These are phyloP conservation scores for Polysphondylium violaceum DNA, from an alignment of 78 protist genomes.

Conservation along the genomic window DNA sequence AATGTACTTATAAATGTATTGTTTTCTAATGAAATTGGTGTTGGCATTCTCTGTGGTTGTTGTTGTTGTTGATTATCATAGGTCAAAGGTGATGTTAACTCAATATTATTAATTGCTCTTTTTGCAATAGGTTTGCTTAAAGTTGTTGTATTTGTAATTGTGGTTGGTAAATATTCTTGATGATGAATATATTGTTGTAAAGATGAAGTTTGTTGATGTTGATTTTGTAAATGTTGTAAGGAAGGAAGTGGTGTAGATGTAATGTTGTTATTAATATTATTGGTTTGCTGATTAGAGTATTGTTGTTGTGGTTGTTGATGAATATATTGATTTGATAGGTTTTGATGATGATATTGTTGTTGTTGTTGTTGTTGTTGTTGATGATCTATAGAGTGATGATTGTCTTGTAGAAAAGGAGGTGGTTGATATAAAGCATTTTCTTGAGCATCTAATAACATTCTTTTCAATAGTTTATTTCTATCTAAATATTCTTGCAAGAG, in stretches of 20 bases:
- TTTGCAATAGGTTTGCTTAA: slow-evolving; percentile 3
- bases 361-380: slow-evolving; percentile 10
- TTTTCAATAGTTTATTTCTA: slow-evolving; percentile 13
- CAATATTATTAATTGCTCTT: slow-evolving; percentile 1
- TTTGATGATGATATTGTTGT: slow-evolving; percentile 3
- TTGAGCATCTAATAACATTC: slow-evolving; percentile 13
- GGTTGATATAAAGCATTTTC: too few relatives aligned
- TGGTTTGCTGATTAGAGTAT: background rate
- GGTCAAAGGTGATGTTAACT: background rate
- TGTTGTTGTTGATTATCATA: too few relatives aligned
- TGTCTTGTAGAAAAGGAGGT: too few relatives aligned
- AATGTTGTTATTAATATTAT: background rate
- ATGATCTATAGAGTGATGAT: background rate
- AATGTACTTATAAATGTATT: background rate
- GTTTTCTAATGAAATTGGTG: slow-evolving; percentile 8
- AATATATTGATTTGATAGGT: background rate
- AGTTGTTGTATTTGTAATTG: slow-evolving; percentile 2
- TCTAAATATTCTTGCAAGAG: slow-evolving; percentile 21
- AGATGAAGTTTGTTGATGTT: slow-evolving; percentile 6
- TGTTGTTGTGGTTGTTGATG: background rate
- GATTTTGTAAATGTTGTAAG: background rate
- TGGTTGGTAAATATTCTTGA: slow-evolving; percentile 11
- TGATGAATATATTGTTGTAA: background rate
- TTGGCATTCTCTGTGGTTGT: background rate
- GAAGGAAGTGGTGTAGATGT: background rate